Evolutionary conservation across 345 rosid species (phyloP), one percentile per base, ranked within the genome.

Genomic region (Eutrema heterophyllum): DNA sequence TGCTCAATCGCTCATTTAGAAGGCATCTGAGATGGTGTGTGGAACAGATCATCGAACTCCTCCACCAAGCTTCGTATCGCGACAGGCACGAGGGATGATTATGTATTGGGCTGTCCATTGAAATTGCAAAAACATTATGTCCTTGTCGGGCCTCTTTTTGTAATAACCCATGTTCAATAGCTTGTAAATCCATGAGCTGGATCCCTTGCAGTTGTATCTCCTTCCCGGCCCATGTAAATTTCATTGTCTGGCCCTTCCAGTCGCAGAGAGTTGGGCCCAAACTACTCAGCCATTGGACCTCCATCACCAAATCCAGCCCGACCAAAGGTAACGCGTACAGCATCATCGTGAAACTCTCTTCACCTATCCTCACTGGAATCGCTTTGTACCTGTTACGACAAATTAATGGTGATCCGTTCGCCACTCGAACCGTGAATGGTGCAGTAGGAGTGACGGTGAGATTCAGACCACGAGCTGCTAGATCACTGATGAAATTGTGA

Each of bases 141-240:
- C 35, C 35, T 5, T 5, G 6, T 4, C 35, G 35, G 35, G 35
- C 35, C n/a, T n/a, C 16, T 5, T 44, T 44, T 0, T 3, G 5
- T 1, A 40, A 4, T 11, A 0, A 0, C 2, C 4, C n/a, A 12
- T 0, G 5, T 4, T 10, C 8, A 5, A n/a, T 5, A 1, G 12
- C 18, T 2, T n/a, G 7, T n/a, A 5, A 9, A 0, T 13, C 0
- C 14, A 8, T 14, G 7, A 18, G 18, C 7, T 6, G 1, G 0
- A 44, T 4, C 0, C 16, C 26, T 2, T 1, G 1, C 0, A 7
- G 1, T 5, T 0, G 3, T 1, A 45, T 0, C 1, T 2, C 3
- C 0, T 43, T 10, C 0, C 10, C 13, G 3, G 0, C 30, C 33
- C 15, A 67, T 0, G 0, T 2, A 5, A 51, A 50, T 1, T 18